Evolutionary conservation across 2,329 filamentous ascomycete genomes (phyloP).

Genomic region (Fusarium hainanense): DNA sequence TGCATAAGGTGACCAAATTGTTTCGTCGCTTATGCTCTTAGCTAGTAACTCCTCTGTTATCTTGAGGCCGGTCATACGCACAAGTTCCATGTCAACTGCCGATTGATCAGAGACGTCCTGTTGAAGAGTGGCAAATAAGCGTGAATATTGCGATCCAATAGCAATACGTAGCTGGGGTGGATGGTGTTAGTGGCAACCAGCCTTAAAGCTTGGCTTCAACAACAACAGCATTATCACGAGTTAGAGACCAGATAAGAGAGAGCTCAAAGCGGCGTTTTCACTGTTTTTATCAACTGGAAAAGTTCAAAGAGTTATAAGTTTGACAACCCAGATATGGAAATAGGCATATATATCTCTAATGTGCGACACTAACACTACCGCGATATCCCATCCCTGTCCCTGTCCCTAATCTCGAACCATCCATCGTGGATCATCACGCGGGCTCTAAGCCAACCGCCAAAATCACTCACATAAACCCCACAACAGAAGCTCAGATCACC

Average conservation of each 20-base stretch:
- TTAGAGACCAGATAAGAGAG: neutral
- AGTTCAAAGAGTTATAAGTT: fast-evolving
- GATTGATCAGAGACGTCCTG: neutral
- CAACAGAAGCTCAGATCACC: conserved; percentile 29
- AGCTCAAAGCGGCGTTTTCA: fast-evolving
- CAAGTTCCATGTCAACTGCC: conserved; percentile 5
- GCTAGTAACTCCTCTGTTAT: fast-evolving
- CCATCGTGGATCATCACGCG: conserved; percentile 22
- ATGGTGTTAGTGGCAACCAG: conserved; percentile 11
- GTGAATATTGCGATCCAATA: conserved; percentile 23
- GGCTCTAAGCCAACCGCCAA: conserved; percentile 33
- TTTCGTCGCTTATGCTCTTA: no score
- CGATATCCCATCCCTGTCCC: conserved; percentile 19
- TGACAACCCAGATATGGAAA: neutral
- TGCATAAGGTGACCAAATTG: no score
- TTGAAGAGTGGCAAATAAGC: conserved; percentile 17
- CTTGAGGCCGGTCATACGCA: no score
- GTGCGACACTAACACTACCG: conserved; percentile 1
- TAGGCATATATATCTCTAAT: neutral
- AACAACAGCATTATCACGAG: neutral
- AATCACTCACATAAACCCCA: conserved; percentile 42
- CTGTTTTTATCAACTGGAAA: no score
- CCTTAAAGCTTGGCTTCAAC: neutral
- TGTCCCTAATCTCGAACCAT: conserved; percentile 30
- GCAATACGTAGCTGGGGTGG: neutral